These are phyloP conservation scores for Triticum dicoccoides DNA, from an alignment of 176 grass and related monocot species.

Conservation along the genomic window DNA sequence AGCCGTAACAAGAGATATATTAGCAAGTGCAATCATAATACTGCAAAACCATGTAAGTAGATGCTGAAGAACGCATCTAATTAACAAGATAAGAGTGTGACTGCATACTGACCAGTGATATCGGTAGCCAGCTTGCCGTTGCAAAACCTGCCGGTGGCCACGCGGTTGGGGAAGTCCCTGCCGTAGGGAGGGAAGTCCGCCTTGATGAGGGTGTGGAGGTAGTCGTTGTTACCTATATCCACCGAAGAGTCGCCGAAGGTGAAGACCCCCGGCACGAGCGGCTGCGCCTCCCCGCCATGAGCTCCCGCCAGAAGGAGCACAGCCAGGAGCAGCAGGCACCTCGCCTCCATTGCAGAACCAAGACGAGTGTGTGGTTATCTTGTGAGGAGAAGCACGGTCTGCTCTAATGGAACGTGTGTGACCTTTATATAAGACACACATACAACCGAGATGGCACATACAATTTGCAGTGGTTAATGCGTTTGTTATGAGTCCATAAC, in stretches of 20 bases:
- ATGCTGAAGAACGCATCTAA: not conserved
- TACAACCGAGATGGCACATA: not conserved
- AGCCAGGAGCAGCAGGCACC: slow-evolving; percentile 22
- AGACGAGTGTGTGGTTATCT: not conserved
- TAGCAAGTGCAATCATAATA: slow-evolving; percentile 1
- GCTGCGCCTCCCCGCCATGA: slow-evolving; percentile 43
- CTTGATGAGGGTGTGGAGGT: slow-evolving; percentile 73
- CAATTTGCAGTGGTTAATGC: slow-evolving; percentile 1
- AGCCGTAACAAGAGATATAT: not conserved
- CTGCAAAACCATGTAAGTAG: not conserved
- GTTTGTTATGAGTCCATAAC: slow-evolving; percentile 20
- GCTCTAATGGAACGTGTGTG: not conserved
- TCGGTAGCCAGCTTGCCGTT: slow-evolving; percentile 92
- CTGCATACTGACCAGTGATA: slow-evolving; percentile 53
- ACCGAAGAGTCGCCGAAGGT: slow-evolving; percentile 89
- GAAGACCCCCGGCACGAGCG: slow-evolving; percentile 75
- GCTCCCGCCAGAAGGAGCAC: slow-evolving; percentile 33
- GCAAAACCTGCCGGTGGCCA: slow-evolving; percentile 89
- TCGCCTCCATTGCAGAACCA: slow-evolving; percentile 8
- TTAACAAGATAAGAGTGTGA: not conserved
- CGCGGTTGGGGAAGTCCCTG: slow-evolving; percentile 73
- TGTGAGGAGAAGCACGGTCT: slow-evolving; percentile 4
- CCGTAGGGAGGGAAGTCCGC: slow-evolving; percentile 90
- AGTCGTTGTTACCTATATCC: slow-evolving; percentile 95
- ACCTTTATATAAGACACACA: slow-evolving; percentile 30